These are phyloP conservation scores for Fusarium temperatum DNA, from an alignment of 2,329 filamentous ascomycete genomes.

Conservation along the genomic window DNA sequence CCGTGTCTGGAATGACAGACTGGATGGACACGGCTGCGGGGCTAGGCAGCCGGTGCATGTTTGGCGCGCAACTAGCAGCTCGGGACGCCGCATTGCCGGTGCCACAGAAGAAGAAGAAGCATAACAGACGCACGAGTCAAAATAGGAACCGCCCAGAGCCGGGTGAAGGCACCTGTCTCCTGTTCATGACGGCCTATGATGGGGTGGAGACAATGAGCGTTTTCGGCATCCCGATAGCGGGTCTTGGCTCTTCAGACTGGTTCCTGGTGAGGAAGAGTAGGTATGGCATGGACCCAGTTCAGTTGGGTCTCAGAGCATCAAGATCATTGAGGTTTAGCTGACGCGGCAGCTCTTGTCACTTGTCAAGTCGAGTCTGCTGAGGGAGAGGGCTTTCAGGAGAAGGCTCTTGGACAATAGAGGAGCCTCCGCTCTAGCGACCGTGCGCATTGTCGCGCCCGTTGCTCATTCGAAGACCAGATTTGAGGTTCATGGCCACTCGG, in stretches of 20 bases:
- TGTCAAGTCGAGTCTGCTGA: not conserved
- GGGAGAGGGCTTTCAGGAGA: slow-evolving; percentile 5
- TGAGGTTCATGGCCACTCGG: slow-evolving; percentile 14
- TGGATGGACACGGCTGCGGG: slow-evolving; percentile 18
- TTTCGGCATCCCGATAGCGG: slow-evolving; percentile 38
- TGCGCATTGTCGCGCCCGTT: slow-evolving; percentile 24
- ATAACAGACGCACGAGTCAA: slow-evolving; percentile 37
- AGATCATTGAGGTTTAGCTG: slow-evolving; percentile 23
- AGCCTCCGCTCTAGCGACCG: slow-evolving; percentile 9
- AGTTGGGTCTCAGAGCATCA: slow-evolving; percentile 17
- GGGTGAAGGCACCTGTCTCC: not conserved
- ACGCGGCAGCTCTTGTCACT: slow-evolving; percentile 29
- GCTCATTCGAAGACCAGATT: slow-evolving; percentile 6
- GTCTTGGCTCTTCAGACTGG: slow-evolving; percentile 27
- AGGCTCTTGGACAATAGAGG: slow-evolving; percentile 12
- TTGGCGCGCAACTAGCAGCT: slow-evolving; percentile 35
- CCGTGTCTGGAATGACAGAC: slow-evolving; percentile 7
- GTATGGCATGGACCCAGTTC: slow-evolving; percentile 25
- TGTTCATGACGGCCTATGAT: slow-evolving; percentile 4
- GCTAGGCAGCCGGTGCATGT: slow-evolving; percentile 27
- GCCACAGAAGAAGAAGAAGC: slow-evolving; percentile 39
- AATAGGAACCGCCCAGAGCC: slow-evolving; percentile 16
- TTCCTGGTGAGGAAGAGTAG: slow-evolving; percentile 28
- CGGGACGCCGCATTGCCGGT: slow-evolving; percentile 40
- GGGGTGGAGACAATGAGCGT: slow-evolving; percentile 26